Percentiles rank a stretch among this genome's conserved stretches.
phyloP scores from a whole-genome alignment of 805 yeast genomes.

The Metschnikowia shivogae region DNA sequence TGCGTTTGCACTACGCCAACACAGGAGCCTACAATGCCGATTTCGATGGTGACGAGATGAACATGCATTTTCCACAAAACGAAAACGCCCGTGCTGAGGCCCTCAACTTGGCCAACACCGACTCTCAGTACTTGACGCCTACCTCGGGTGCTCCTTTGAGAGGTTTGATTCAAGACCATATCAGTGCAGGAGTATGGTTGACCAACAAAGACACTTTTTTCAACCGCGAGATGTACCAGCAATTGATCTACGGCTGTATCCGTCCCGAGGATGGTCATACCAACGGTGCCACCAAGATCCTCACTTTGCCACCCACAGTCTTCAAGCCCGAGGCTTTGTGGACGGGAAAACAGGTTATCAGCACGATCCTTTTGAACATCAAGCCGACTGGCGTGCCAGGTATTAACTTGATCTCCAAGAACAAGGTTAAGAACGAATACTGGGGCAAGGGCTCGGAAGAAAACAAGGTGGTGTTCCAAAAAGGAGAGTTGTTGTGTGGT shows the following conservation, averaged over 20 bases:
- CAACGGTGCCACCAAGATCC: conserved; percentile 53
- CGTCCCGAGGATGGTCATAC: conserved; percentile 98
- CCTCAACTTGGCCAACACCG: conserved; percentile 89
- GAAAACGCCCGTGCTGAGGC: conserved; percentile 98
- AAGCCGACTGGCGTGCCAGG: conserved; percentile 90
- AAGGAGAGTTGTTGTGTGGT: conserved; percentile 90
- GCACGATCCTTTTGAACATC: conserved; percentile 85
- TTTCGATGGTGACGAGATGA: conserved; percentile 99
- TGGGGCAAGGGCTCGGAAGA: conserved; percentile 88
- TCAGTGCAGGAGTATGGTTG: conserved; percentile 98
- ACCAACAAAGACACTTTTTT: conserved; percentile 90
- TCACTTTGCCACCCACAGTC: conserved; percentile 86
- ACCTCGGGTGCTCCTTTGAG: conserved; percentile 98
- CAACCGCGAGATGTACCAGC: conserved; percentile 89
- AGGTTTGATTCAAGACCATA: conserved; percentile 98
- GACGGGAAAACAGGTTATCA: conserved; percentile 97
- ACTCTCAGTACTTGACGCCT: conserved; percentile 95
- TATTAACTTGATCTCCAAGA: conserved; percentile 73
- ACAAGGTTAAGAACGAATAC: conserved; percentile 89
- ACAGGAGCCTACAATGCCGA: conserved; percentile 99
- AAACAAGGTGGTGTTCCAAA: conserved; percentile 76
- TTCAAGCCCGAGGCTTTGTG: conserved; percentile 84
- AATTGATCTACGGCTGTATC: conserved; percentile 86
- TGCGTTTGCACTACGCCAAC: conserved; percentile 95
- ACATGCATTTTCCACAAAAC: conserved; percentile 98